Evolutionary conservation across 2,329 filamentous ascomycete genomes (phyloP).

Genomic region (Colletotrichum ledebouriae): DNA sequence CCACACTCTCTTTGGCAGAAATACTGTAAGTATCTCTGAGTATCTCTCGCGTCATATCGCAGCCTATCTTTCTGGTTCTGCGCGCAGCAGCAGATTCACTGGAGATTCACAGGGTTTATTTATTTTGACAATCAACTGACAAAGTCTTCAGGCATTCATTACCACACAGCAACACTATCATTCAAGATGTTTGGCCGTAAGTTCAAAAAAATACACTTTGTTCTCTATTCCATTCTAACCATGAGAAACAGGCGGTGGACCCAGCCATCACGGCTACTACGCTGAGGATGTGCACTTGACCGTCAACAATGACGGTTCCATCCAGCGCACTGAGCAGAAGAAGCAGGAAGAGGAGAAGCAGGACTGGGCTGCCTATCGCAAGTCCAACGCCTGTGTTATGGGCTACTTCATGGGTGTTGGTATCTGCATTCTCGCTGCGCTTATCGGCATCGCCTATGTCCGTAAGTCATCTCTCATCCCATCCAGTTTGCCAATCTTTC

Average conservation of each 20-base stretch:
- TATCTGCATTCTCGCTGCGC: neutral
- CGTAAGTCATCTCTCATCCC: neutral
- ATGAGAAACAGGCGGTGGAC: neutral
- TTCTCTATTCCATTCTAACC: neutral
- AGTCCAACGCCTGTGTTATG: constrained; percentile 29
- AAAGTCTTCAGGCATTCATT: constrained; percentile 26
- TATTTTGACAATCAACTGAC: neutral
- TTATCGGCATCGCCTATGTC: constrained; percentile 14
- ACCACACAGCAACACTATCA: neutral
- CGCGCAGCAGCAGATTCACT: too few species aligned
- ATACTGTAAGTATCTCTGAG: constrained; percentile 19
- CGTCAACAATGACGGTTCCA: constrained; percentile 27
- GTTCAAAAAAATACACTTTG: neutral
- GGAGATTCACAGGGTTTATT: neutral
- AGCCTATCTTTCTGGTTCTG: too few species aligned
- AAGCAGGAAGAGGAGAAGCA: constrained; percentile 6
- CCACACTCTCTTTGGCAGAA: constrained; percentile 14
- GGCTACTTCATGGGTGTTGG: constrained; percentile 3
- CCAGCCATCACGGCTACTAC: constrained; percentile 24
- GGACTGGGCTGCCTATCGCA: constrained; percentile 36
- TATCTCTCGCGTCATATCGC: neutral
- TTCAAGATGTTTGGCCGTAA: constrained; percentile 24
- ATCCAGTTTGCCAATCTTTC: neutral
- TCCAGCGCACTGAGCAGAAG: constrained; percentile 13
- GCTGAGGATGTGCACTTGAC: constrained; percentile 29